These are phyloP conservation scores for Sergeia podlipaevii DNA, from an alignment of 208 protist genomes.

Conservation along the genomic window DNA sequence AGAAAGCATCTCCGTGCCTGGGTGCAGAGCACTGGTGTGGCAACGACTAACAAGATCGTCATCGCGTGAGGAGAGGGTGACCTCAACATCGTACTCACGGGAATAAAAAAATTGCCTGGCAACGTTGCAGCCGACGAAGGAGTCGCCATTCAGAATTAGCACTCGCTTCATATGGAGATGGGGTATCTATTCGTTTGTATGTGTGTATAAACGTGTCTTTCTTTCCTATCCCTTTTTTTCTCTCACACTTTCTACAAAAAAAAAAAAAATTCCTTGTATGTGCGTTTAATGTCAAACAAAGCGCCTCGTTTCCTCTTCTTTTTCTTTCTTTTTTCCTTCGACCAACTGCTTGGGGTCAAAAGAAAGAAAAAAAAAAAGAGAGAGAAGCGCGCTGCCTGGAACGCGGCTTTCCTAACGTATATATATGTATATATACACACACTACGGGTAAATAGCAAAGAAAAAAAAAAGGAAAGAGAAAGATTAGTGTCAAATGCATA, in stretches of 20 bases:
- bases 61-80: slow-evolving; percentile 41
- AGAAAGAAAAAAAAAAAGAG: slow-evolving; percentile 14
- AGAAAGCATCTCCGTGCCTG: too few relatives aligned
- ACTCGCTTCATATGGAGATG: slow-evolving; percentile 56
- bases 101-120: slow-evolving; percentile 52
- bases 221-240: slow-evolving; percentile 12
- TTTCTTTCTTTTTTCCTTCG: slow-evolving; percentile 7
- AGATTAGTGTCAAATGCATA: too few relatives aligned
- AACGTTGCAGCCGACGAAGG: slow-evolving; percentile 69
- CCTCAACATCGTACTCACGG: slow-evolving; percentile 74
- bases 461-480: too few relatives aligned
- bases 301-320: slow-evolving; percentile 18
- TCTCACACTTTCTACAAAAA: slow-evolving; percentile 5
- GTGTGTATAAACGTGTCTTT: not conserved
- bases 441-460: too few relatives aligned
- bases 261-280: too few relatives aligned
- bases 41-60: slow-evolving; percentile 6
- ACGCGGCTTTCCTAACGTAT: too few relatives aligned
- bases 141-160: slow-evolving; percentile 77
- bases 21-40: too few relatives aligned
- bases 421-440: too few relatives aligned
- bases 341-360: slow-evolving; percentile 4
- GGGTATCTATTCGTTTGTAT: not conserved
- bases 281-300: too few relatives aligned
- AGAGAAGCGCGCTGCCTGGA: not conserved